Evolutionary conservation across 495 filamentous ascomycete genomes (phyloP).

Genomic region (Amniculicola lignicola): DNA sequence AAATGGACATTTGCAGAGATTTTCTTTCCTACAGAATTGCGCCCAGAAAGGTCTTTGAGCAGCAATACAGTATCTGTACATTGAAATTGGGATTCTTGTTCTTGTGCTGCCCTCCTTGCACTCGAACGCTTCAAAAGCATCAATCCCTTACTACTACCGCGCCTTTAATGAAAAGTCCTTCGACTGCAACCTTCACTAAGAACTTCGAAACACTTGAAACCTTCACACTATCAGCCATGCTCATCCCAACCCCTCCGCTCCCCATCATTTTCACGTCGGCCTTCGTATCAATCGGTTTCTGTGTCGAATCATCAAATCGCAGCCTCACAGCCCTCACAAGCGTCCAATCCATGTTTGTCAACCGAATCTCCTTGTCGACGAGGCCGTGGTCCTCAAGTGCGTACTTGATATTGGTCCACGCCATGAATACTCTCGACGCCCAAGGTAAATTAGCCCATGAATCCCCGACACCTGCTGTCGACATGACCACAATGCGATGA

Average conservation of each 20-base stretch:
- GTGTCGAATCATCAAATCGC: conserved; percentile 34
- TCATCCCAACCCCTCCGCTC: conserved; percentile 36
- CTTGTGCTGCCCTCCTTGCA: no score
- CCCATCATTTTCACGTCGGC: conserved; percentile 35
- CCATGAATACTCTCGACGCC: conserved; percentile 43
- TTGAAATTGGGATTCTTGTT: no score
- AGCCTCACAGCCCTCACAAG: conserved; percentile 46
- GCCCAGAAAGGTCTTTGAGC: no score
- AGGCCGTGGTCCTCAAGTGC: conserved; percentile 48
- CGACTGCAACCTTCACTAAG: conserved; percentile 7
- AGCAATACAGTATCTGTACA: no score
- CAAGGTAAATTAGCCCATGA: conserved; percentile 49
- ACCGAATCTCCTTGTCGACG: conserved; percentile 44
- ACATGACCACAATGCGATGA: conserved; percentile 46
- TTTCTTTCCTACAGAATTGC: no score
- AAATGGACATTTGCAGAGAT: no score
- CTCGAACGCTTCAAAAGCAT: no score
- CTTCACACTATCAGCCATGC: conserved; percentile 6
- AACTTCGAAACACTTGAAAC: conserved; percentile 10
- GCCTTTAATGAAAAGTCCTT: conserved; percentile 7
- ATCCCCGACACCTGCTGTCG: conserved; percentile 48
- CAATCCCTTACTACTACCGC: conserved; percentile 8
- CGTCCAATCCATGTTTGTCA: conserved; percentile 45
- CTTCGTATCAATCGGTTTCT: conserved; percentile 35
- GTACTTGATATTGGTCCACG: conserved; percentile 48